Percentiles rank a stretch among this genome's conserved stretches.
Conservation (phyloP, 495 filamentous ascomycete genomes). For the Annulohypoxylon bovei region DNA sequence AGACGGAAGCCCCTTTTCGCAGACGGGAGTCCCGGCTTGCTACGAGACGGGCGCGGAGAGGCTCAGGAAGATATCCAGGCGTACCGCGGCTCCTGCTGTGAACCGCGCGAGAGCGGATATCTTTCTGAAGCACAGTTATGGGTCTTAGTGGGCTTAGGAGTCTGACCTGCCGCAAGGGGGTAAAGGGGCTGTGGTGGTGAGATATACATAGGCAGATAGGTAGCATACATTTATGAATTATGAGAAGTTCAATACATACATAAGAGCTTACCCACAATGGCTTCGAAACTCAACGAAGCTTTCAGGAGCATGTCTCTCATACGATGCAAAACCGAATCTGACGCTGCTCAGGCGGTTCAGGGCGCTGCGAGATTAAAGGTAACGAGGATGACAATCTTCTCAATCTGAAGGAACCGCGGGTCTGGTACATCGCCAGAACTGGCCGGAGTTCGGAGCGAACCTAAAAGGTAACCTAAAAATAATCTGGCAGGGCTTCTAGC, state of each 20-base stretch:
- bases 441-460: constrained; percentile 27
- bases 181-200: constrained; percentile 1
- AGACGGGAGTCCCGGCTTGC: constrained; percentile 53
- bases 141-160: background rate
- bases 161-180: background rate
- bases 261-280: background rate
- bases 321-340: background rate
- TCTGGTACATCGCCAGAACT: constrained; percentile 6
- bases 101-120: constrained; percentile 29
- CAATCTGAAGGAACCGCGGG: constrained; percentile 1
- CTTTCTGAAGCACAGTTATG: constrained; percentile 26
- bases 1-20: constrained; percentile 46
- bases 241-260: background rate
- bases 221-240: background rate
- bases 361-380: background rate
- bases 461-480: constrained; percentile 33
- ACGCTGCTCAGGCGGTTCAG: background rate
- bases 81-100: constrained; percentile 1
- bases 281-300: background rate
- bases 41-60: constrained; percentile 52
- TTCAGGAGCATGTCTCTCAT: background rate
- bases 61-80: constrained; percentile 37
- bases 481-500: constrained; percentile 24
- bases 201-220: background rate
- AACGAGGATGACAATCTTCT: constrained; percentile 1